Evolutionary conservation across 148 eudicot species (phyloP).

Genomic region (Vaccinium corymbosum): DNA sequence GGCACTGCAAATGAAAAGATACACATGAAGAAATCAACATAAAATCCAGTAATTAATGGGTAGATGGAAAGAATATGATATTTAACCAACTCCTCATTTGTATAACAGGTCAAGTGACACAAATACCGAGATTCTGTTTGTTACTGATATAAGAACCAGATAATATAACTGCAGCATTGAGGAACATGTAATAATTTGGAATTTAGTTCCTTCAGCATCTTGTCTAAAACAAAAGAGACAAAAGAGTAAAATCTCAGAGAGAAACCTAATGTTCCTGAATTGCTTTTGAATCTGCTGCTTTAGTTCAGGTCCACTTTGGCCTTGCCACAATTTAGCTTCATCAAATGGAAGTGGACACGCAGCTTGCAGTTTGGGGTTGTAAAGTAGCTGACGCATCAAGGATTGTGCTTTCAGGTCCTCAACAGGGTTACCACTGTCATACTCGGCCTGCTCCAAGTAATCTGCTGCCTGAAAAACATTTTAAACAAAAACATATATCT

Average conservation of each 20-base stretch:
- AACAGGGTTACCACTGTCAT: slow-evolving; percentile 77
- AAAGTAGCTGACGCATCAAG: slow-evolving; percentile 68
- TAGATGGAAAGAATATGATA: not conserved
- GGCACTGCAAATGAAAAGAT: slow-evolving; percentile 51
- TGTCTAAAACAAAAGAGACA: not conserved
- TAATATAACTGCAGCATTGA: not conserved
- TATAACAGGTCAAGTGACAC: not conserved
- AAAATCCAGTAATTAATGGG: not conserved
- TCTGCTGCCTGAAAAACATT: slow-evolving; percentile 55
- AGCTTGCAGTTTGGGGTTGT: slow-evolving; percentile 64
- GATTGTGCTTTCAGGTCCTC: slow-evolving; percentile 90
- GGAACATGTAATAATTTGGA: not conserved
- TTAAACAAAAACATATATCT: not conserved
- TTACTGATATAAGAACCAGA: not conserved
- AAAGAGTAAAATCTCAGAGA: slow-evolving; percentile 4
- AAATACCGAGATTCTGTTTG: not conserved
- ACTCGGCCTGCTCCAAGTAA: slow-evolving; percentile 91
- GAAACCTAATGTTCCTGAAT: slow-evolving; percentile 76
- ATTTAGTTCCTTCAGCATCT: not conserved
- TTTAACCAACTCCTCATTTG: not conserved
- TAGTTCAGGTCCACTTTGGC: slow-evolving; percentile 84
- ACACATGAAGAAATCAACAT: not conserved
- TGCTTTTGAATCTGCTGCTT: slow-evolving; percentile 84
- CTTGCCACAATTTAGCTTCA: slow-evolving; percentile 95
- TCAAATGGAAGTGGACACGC: slow-evolving; percentile 97